A percentile compares a stretch with the other conserved stretches of the same genome.
Conservation (phyloP, 164 flowering plant species). For the Taxillus chinensis region DNA sequence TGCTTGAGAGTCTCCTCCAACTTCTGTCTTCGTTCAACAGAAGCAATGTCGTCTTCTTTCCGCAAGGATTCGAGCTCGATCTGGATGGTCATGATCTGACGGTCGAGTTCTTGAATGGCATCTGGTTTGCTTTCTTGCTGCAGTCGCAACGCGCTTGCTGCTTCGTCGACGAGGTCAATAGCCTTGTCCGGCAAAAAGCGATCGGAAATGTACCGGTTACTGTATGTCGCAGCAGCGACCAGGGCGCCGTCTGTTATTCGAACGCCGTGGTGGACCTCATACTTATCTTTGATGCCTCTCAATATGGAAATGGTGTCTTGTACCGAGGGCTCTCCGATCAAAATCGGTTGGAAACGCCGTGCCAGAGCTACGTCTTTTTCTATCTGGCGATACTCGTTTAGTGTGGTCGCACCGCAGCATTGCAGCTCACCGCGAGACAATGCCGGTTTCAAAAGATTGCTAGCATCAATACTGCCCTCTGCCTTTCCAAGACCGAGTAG, state of each 20-base stretch:
- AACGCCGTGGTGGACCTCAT: background rate
- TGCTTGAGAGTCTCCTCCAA: too few relatives aligned
- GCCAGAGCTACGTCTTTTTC: background rate
- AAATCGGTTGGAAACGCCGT: background rate
- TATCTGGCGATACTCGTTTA: background rate
- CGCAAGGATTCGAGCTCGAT: too few relatives aligned
- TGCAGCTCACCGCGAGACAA: conserved; percentile 16
- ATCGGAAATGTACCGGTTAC: background rate
- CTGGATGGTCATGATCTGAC: too few relatives aligned
- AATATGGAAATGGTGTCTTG: background rate
- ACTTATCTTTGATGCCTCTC: background rate
- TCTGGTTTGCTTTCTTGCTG: too few relatives aligned
- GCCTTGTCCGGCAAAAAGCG: background rate
- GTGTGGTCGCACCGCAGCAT: background rate
- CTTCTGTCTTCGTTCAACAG: too few relatives aligned
- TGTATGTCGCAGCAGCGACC: background rate
- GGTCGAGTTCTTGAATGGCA: too few relatives aligned
- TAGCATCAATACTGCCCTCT: conserved; percentile 11
- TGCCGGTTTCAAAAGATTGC: conserved; percentile 17
- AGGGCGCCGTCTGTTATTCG: background rate
- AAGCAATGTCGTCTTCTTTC: too few relatives aligned
- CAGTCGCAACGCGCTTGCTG: too few relatives aligned
- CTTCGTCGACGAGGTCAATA: background rate
- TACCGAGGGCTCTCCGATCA: background rate
- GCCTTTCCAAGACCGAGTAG: conserved; percentile 11